These are phyloP conservation scores for Paracoccidioides lutzii DNA, from an alignment of 2,329 filamentous ascomycete genomes.

Conservation along the genomic window DNA sequence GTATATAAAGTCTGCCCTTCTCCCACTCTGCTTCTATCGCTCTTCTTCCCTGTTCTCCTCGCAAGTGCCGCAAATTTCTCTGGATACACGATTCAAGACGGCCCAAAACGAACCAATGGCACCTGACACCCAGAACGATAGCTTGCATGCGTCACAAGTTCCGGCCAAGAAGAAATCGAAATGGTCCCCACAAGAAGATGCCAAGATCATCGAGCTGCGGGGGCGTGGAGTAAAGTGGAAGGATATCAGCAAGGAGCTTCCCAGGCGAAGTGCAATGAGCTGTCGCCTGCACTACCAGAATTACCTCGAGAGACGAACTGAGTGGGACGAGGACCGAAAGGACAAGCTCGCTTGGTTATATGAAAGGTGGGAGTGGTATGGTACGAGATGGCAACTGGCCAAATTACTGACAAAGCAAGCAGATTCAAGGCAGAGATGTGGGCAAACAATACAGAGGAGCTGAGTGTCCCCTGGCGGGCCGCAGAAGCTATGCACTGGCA, in stretches of 20 bases:
- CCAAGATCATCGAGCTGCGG: slow-evolving; percentile 72
- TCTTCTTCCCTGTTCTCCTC: slow-evolving; percentile 1
- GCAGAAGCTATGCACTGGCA: slow-evolving; percentile 98
- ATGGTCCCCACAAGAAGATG: slow-evolving; percentile 89
- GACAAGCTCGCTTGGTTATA: slow-evolving; percentile 92
- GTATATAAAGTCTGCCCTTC: not conserved
- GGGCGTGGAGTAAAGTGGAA: slow-evolving; percentile 99
- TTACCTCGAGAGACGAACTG: slow-evolving; percentile 74
- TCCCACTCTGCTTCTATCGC: not conserved
- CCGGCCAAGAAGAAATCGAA: slow-evolving; percentile 92
- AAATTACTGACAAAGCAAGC: slow-evolving; percentile 10
- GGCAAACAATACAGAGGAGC: slow-evolving; percentile 88
- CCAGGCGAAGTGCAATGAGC: slow-evolving; percentile 83
- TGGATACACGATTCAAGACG: not conserved
- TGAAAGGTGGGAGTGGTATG: slow-evolving; percentile 54
- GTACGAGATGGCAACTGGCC: not conserved
- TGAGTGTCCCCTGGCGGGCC: slow-evolving; percentile 91
- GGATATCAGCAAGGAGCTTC: slow-evolving; percentile 83
- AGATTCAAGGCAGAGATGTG: slow-evolving; percentile 98
- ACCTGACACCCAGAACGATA: not conserved
- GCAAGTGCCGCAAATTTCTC: not conserved
- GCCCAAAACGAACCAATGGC: not conserved
- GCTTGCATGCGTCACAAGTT: not conserved
- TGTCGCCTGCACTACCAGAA: slow-evolving; percentile 95
- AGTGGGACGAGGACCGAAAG: slow-evolving; percentile 85